Conservation (phyloP, 2,329 filamentous ascomycete genomes). For the Botrytis elliptica region DNA sequence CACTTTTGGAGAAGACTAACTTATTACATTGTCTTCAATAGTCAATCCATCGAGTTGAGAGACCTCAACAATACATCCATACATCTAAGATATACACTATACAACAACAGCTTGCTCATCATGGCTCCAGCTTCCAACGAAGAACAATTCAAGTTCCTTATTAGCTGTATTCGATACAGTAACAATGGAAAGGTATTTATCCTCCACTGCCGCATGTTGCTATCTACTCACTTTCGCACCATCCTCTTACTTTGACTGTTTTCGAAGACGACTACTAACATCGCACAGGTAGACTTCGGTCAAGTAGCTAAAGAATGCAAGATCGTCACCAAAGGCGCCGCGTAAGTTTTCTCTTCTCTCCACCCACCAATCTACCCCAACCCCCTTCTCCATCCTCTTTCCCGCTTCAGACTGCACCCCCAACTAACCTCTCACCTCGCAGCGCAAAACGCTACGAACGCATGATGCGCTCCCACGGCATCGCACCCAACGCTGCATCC, state of each 20-base stretch:
- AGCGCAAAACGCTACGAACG: slow-evolving; percentile 69
- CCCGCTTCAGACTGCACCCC: not conserved
- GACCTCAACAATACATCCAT: not conserved
- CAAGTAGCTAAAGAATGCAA: slow-evolving; percentile 62
- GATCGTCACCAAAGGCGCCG: slow-evolving; percentile 65
- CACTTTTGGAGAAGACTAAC: not conserved
- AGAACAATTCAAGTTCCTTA: slow-evolving; percentile 64
- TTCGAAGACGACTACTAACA: not conserved
- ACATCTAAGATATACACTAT: not conserved
- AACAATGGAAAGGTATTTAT: slow-evolving; percentile 56
- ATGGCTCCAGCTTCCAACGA: slow-evolving; percentile 53
- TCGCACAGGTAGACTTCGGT: slow-evolving; percentile 59
- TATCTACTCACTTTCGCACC: not conserved
- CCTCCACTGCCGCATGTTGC: not conserved
- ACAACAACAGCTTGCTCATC: slow-evolving; percentile 27
- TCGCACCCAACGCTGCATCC: slow-evolving; percentile 39
- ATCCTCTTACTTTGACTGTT: fast-evolving
- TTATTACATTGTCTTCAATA: not conserved
- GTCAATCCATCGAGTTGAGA: not conserved
- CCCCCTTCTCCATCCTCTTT: not conserved
- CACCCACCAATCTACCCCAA: not conserved
- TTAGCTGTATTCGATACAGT: slow-evolving; percentile 63
- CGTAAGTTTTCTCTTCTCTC: slow-evolving; percentile 52
- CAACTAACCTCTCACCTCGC: slow-evolving; percentile 5
- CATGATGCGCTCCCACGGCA: slow-evolving; percentile 59